Base-by-base conservation (phyloP, 108 stramenopile species). In the Asterionellopsis glacialis region DNA sequence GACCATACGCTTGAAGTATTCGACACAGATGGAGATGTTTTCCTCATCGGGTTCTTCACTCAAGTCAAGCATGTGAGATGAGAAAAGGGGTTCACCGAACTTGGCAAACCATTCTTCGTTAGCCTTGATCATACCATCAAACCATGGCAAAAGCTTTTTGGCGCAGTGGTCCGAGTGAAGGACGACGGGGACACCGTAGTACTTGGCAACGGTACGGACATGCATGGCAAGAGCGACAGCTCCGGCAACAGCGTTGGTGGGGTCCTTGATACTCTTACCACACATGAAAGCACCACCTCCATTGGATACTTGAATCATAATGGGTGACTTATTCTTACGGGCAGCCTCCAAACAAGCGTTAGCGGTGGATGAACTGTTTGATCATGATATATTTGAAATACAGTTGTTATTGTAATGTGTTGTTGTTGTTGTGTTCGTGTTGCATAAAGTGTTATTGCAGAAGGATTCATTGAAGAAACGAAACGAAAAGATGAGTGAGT, bases 141-240 rank as follows among this genome's bases (percentile, higher is more conserved):
- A 96, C 87, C 87, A 88, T 3, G 84, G 88, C 47, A 89, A 68
- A 42, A 93, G 83, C 57, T 93, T 92, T 81, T 95, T 95, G 61
- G 94, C 94, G 67, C 97, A 98, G 79, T 98, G 97, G 75, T 98
- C 97, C 6, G 93, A 91, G 82, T 98, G 97, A 41, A 98, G 80
- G 52, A 98, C 81, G 52, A 98, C 97, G 38, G 97, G 97, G 55
- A 98, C 74, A 61, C 95, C 95, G 82, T 98, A 98, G 81, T 88
- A 94, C 66, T 89, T 84, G 61, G 97, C 94, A 45, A 98, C 85
- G 60, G 92, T 74, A 56, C 97, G 95, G 16, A 96, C 93, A 70
- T 98, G 97, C 61, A 95, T 77, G 57, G 97, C 97, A 45, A 94
- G 77, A 55, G 95, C 95, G 43, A 98, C 91, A 41, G 89, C 75